A percentile compares a stretch with the other conserved stretches of the same genome.
These are phyloP conservation scores for Fusarium coffeatum DNA, from an alignment of 2,329 filamentous ascomycete species.

Conservation along the genomic window DNA sequence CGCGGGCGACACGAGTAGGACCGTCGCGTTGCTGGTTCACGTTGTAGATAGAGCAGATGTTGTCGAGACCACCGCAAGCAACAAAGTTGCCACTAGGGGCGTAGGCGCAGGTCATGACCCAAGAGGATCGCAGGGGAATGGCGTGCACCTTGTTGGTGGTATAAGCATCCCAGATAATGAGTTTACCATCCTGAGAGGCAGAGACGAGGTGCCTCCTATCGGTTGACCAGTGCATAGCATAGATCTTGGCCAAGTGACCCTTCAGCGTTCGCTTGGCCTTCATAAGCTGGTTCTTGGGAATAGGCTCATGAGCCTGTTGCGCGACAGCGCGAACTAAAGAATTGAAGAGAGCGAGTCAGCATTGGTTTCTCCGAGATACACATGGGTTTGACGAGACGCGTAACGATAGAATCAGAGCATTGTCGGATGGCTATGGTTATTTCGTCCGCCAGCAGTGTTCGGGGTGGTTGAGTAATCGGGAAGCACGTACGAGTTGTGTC, in stretches of 20 bases:
- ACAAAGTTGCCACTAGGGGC: constrained; percentile 98
- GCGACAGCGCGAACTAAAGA: constrained; percentile 87
- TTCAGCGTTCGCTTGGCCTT: constrained; percentile 97
- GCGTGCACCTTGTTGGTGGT: constrained; percentile 99
- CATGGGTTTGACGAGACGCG: background rate
- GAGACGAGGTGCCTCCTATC: constrained; percentile 97
- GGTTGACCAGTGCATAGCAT: constrained; percentile 99
- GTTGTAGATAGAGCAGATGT: constrained; percentile 99
- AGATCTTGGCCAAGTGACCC: constrained; percentile 98
- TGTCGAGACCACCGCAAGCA: constrained; percentile 97
- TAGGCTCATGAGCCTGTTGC: constrained; percentile 88
- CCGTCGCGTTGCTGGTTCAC: constrained; percentile 93
- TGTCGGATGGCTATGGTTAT: background rate
- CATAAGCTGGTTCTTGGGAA: constrained; percentile 93
- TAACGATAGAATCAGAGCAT: background rate
- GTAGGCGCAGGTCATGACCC: constrained; percentile 99
- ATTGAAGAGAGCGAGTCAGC: constrained; percentile 42
- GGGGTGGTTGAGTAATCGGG: constrained; percentile 10
- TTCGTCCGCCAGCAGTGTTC: constrained; percentile 2
- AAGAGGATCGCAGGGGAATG: constrained; percentile 95
- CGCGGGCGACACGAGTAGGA: constrained; percentile 94
- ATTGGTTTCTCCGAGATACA: constrained; percentile 12
- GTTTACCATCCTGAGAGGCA: constrained; percentile 97
- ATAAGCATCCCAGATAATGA: constrained; percentile 99
- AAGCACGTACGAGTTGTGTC: constrained; percentile 90